phyloP scores from a whole-genome alignment of 148 eudicot genomes.

The Nyssa sinensis region DNA sequence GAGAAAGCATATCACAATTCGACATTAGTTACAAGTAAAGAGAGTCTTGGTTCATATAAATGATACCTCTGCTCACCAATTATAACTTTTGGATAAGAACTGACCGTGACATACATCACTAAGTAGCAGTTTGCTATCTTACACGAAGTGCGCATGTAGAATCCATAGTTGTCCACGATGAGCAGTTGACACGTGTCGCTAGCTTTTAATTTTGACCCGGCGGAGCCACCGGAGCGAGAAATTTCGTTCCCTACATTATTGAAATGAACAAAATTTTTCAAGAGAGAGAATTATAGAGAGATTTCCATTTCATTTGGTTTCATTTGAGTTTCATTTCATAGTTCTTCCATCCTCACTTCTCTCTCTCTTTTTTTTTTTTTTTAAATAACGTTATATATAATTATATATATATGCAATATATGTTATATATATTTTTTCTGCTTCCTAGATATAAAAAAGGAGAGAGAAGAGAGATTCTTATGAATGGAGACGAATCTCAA shows the following conservation, averaged over 20 bases:
- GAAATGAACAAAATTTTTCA: background rate
- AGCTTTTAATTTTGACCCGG: constrained; percentile 31
- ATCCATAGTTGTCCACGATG: background rate
- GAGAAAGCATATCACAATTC: too few relatives aligned
- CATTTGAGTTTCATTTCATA: constrained; percentile 44
- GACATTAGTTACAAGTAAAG: too few relatives aligned
- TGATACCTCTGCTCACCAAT: too few relatives aligned
- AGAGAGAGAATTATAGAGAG: constrained; percentile 7
- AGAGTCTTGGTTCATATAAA: too few relatives aligned
- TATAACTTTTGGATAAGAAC: too few relatives aligned
- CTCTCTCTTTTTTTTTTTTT: constrained; percentile 3
- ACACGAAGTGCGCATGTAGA: background rate
- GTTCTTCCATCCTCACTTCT: background rate
- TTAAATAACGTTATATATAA: constrained; percentile 1
- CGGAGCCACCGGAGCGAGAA: constrained; percentile 38
- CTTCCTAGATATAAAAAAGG: constrained; percentile 13
- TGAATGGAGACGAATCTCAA: constrained; percentile 32
- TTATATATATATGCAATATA: background rate
- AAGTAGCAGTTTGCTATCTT: background rate
- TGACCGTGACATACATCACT: too few relatives aligned
- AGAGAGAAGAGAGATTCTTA: constrained; percentile 4
- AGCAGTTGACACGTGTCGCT: constrained; percentile 26
- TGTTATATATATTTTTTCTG: constrained; percentile 12
- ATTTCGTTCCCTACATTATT: constrained; percentile 10
- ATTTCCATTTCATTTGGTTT: constrained; percentile 21